Base-by-base conservation (phyloP, 2,329 filamentous ascomycete genomes). In the Fusarium sterilihyphosum region DNA sequence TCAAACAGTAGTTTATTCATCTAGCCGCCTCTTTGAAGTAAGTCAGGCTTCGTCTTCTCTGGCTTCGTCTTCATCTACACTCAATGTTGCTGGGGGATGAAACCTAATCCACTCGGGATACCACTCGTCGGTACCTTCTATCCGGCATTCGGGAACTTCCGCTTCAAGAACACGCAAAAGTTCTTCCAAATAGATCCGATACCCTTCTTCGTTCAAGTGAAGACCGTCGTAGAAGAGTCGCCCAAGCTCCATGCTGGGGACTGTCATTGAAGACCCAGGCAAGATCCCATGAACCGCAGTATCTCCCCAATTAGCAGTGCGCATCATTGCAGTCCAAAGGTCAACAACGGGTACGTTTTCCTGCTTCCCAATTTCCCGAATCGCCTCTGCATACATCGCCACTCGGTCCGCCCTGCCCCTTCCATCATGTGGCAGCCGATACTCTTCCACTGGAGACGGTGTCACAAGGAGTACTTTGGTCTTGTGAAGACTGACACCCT, bases 291-390 rank as follows among this genome's bases (percentile, higher is more conserved):
- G 9, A 31, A 11, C 47, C 11, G 9, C 16, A 12, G 22, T n/a
- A 20, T 41, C 46, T 22, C 13, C 40, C 58, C 46, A 14, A 2
- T 18, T 18, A n/a, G 58, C 29, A 10, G 44, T 53, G 20, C 37
- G 58, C 35, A 61, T 61, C 58, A 61, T 61, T 22, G 58, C 58
- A 8, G 26, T 26, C 58, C 58, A 61, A n/a, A 61, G 46, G n/a
- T 61, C 58, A 33, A 61, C 37, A 8, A 61, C 58, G 8, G 46
- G 58, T 22, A 61, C 12, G 2, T 53, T 61, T 22, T 53, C 58
- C 6, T 22, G 16, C 58, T 35, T 13, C 4, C 46, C 44, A 5
- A 53, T 41, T 1, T 53, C 58, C 37, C 58, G 37, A 41, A 61
- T 53, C 7, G 11, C 22, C 8, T 61, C 35, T 13, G 37, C 44